phyloP scores from a whole-genome alignment of 139 green algal genomes.

The Chlorella sp. region DNA sequence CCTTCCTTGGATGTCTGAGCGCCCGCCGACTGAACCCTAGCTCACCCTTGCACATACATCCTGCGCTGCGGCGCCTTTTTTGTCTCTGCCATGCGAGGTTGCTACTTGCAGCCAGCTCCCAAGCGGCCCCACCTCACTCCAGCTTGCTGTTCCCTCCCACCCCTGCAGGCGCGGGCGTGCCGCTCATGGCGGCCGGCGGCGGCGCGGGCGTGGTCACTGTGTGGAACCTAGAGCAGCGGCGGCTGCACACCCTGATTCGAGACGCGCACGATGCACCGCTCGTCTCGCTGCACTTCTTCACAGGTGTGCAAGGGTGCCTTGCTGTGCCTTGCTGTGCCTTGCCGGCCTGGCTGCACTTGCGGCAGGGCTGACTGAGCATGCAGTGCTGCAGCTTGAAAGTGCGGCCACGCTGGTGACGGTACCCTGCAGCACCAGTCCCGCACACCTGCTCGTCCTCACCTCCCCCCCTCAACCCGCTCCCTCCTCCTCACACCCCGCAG shows the following conservation, averaged over 20 bases:
- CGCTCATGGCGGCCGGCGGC: slow-evolving; percentile 83
- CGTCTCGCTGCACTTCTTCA: slow-evolving; percentile 72
- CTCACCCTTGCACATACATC: too few species aligned
- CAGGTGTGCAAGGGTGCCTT: too few species aligned
- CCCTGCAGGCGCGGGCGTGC: slow-evolving; percentile 66
- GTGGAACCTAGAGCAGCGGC: slow-evolving; percentile 92
- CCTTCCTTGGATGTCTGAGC: too few species aligned
- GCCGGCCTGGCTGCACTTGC: too few species aligned
- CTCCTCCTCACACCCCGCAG: background rate
- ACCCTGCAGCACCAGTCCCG: background rate
- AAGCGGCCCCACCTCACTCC: background rate
- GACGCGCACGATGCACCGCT: slow-evolving; percentile 81
- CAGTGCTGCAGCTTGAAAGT: too few species aligned
- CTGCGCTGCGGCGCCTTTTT: too few species aligned
- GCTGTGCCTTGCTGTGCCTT: too few species aligned
- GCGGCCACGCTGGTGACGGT: too few species aligned
- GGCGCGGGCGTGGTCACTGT: slow-evolving; percentile 83
- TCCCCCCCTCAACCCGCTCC: slow-evolving; percentile 12
- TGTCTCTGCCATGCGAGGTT: too few species aligned
- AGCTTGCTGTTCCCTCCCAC: background rate
- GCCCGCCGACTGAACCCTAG: too few species aligned
- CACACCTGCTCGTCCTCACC: slow-evolving; percentile 71
- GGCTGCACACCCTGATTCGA: slow-evolving; percentile 73
- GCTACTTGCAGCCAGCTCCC: background rate
- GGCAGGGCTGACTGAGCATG: too few species aligned